phyloP scores from a whole-genome alignment of 345 rosid genomes.

The Camelina sativa region DNA sequence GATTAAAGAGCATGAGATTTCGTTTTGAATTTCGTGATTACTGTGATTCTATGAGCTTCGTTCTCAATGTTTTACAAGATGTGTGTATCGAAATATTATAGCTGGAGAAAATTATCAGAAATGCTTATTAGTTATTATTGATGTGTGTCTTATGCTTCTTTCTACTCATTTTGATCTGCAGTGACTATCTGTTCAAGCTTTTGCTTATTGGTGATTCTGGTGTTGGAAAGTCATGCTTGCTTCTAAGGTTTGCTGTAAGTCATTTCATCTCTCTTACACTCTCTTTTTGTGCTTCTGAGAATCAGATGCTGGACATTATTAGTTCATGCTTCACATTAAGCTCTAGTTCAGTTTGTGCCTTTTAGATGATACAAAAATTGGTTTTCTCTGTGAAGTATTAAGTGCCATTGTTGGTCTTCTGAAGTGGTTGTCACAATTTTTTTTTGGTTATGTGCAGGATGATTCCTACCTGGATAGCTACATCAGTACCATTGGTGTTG shows the following conservation, averaged over 20 bases:
- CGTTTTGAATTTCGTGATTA: not conserved
- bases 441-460: slow-evolving; percentile 53
- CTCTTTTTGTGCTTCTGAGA: not conserved
- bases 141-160: slow-evolving; percentile 10
- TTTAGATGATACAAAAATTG: not conserved
- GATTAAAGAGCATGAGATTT: slow-evolving; percentile 20
- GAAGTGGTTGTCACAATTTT: slow-evolving; percentile 6
- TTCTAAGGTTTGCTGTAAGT: slow-evolving; percentile 58
- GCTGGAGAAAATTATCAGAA: not conserved
- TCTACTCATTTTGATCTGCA: slow-evolving; percentile 16
- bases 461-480: slow-evolving; percentile 94
- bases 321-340: not conserved
- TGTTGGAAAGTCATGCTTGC: slow-evolving; percentile 53
- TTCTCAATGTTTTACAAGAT: not conserved
- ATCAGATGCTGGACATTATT: not conserved
- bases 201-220: slow-evolving; percentile 55
- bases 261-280: not conserved
- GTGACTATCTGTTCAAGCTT: slow-evolving; percentile 53
- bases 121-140: not conserved
- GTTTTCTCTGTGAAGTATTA: not conserved
- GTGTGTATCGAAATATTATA: not conserved
- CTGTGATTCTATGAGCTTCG: not conserved
- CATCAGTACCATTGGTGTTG: slow-evolving; percentile 93
- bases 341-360: slow-evolving; percentile 14
- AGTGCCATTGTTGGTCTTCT: not conserved